Base-by-base conservation (phyloP, 2,329 filamentous ascomycete species). In the Pestalotiopsis sp. region DNA sequence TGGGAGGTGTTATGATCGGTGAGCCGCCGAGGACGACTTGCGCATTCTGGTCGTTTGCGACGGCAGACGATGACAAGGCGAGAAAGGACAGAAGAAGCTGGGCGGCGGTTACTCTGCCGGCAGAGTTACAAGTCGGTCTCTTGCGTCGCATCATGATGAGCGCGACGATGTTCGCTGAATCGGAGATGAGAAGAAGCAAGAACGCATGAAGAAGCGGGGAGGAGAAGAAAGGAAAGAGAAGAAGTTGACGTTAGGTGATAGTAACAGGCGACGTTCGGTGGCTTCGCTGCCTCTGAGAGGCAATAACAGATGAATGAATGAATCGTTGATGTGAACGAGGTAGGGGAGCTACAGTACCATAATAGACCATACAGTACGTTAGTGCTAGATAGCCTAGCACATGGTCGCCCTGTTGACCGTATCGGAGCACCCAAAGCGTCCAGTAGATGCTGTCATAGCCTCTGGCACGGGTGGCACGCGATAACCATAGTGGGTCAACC, bases 71-170 rank as follows among this genome's bases (percentile, higher is more conserved):
- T 69, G 87, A 84, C 74, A 90, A 80, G 73, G 90, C 89, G 66
- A 94, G 86, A 80, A 93, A 90, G 27, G 90, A 91, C 71, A 93
- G 81, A 69, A 93, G 81, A 62, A 92, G 79, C 58, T 85, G 83
- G 67, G 89, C 87, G 14, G 45, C 45, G 27, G 91, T 91, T 73
- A 92, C 87, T 81, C 87, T 87, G 80, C 86, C 86, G 67, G 87
- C 83, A 75, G 91, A 92, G 73, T 78, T 81, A 81, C 86, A 89
- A 73, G 75, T 73, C 39, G 75, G 74, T 61, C 69, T 78, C 65
- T 41, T 69, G 65, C 25, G 65, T 70, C 70, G 41, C 27, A 39
- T 62, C 36, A 39, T 62, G 31, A 31, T 36, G 31, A 36, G 31
- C 12, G 59, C 31, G n/a, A 27, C 17, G 4, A 39, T 5, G 17